A percentile compares a stretch with the other conserved stretches of the same genome.
These are phyloP conservation scores for Nitzschia inconspicua DNA, from an alignment of 108 stramenopile species.

Conservation along the genomic window DNA sequence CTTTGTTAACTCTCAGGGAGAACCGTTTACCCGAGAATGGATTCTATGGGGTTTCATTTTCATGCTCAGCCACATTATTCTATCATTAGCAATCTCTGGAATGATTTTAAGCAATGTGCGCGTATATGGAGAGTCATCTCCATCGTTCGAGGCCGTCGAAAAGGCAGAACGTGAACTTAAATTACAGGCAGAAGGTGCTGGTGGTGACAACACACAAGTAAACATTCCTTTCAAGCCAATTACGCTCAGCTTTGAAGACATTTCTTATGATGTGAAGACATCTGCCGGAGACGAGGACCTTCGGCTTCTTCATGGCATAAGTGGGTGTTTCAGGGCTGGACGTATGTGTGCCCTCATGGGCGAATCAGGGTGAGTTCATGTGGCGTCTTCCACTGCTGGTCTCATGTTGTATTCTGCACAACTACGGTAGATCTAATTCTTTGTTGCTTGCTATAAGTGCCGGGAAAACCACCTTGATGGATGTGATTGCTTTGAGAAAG, in stretches of 20 bases:
- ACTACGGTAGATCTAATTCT: background rate
- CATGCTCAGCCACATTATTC: constrained; percentile 32
- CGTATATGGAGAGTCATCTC: constrained; percentile 1
- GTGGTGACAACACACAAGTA: constrained; percentile 11
- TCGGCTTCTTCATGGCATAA: constrained; percentile 52
- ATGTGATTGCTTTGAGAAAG: constrained; percentile 74
- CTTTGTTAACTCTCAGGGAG: constrained; percentile 33
- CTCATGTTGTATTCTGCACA: too few species aligned
- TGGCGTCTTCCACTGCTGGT: too few species aligned
- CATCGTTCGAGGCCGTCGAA: constrained; percentile 14
- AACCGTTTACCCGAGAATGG: constrained; percentile 51
- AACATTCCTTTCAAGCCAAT: constrained; percentile 65
- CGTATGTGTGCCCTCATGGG: constrained; percentile 76
- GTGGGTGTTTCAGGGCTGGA: constrained; percentile 59
- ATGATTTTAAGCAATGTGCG: constrained; percentile 25
- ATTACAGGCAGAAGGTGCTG: background rate
- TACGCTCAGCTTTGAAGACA: constrained; percentile 61
- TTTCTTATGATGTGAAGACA: constrained; percentile 64
- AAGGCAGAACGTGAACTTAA: background rate
- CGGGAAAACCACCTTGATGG: constrained; percentile 41
- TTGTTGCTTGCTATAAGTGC: too few species aligned
- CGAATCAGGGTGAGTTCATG: too few species aligned
- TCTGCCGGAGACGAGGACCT: constrained; percentile 56
- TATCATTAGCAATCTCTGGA: constrained; percentile 40
- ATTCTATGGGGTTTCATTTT: constrained; percentile 55